Evolutionary conservation across 495 filamentous ascomycete species (phyloP), one percentile per base, ranked within the genome.

Genomic region (Talaromyces liani): DNA sequence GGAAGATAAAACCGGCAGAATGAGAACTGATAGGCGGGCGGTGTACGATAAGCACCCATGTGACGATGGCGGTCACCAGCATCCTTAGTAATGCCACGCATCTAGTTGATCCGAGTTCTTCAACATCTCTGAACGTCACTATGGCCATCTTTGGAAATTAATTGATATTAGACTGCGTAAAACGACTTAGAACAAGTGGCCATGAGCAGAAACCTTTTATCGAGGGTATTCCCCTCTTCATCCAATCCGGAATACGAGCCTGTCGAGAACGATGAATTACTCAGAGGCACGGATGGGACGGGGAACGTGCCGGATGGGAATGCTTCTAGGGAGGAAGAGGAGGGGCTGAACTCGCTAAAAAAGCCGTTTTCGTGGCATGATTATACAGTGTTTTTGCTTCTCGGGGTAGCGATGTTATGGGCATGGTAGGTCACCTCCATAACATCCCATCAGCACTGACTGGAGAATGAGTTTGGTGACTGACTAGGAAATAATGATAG

Each of bases 331-430:
- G 56, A 34, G 31, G 27, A 12, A 33, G 27, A 36, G 4, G 31
- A 36, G 56, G 56, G 16, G 9, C 5, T 57, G 16, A n/a, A 45
- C 60, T 36, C 53, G 16, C 27, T 68, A 29, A 57, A 61, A 65
- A 22, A 61, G 10, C 24, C 22, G 69, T 90, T 91, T 74, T 91
- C 88, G 58, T 88, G 85, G 82, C 71, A 91, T 53, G 88, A 93
- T 70, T 99, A 99, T 78, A 76, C 72, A 58, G 83, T 97, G 61
- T 99, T 97, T 72, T 75, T 88, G 62, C 74, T 96, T n/a, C 81
- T 97, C 22, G 94, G 94, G 55, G 79, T 95, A 18, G 88, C 92
- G 22, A 97, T 97, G 95, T 82, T 97, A 63, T 97, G 93, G 93
- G 91, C 93, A 36, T 97, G 92, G 92, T 97, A 86, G 8, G 58